Evolutionary conservation across 1,284 basidiomycete genomes (phyloP).

Genomic region (Trichosporon inkin): DNA sequence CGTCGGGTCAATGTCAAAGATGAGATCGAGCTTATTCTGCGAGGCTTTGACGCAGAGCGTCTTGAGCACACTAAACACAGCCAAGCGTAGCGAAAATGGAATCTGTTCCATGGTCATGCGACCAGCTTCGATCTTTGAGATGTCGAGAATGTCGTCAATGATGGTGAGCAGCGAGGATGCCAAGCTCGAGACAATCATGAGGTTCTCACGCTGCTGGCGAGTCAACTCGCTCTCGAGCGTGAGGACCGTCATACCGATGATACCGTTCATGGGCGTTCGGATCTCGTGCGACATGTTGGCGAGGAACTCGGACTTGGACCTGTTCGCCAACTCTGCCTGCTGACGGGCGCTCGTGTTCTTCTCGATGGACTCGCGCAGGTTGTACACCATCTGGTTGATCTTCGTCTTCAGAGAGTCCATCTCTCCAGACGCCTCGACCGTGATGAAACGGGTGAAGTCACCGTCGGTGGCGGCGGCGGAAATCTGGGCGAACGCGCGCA

Average conservation of each 20-base stretch:
- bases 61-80: conserved; percentile 96
- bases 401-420: conserved; percentile 99
- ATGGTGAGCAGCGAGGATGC: conserved; percentile 91
- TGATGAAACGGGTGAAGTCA: conserved; percentile 98
- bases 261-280: conserved; percentile 97
- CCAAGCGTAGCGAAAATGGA: conserved; percentile 93
- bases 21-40: conserved; percentile 94
- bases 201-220: conserved; percentile 89
- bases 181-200: conserved; percentile 91
- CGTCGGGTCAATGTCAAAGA: conserved; percentile 92
- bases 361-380: conserved; percentile 93
- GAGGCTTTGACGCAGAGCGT: conserved; percentile 96
- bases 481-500: conserved; percentile 97
- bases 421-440: conserved; percentile 95
- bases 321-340: conserved; percentile 92
- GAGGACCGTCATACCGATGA: conserved; percentile 88
- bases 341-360: conserved; percentile 98
- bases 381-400: conserved; percentile 88
- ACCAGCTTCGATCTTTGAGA: conserved; percentile 97
- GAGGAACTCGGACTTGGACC: conserved; percentile 95
- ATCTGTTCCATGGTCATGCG: conserved; percentile 99
- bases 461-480: conserved; percentile 98
- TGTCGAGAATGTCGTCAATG: conserved; percentile 97
- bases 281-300: conserved; percentile 98
- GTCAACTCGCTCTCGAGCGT: conserved; percentile 74